A percentile compares a stretch with the other conserved stretches of the same genome.
phyloP scores from a whole-genome alignment of 495 filamentous ascomycete species.

The Podospora comata region DNA sequence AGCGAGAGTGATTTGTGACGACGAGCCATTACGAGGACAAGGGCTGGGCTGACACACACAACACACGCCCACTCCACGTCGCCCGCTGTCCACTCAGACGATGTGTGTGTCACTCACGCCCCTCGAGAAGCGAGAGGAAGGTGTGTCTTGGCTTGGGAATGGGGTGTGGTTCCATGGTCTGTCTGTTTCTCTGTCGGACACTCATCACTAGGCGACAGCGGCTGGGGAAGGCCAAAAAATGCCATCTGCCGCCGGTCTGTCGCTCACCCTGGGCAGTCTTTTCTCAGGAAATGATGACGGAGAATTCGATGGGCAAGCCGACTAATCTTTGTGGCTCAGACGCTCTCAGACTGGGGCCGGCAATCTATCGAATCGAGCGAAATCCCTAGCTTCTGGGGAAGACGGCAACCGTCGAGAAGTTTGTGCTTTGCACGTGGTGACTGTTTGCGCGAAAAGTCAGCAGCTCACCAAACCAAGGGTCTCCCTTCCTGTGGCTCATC shows the following conservation, averaged over 20 bases:
- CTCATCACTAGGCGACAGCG: constrained; percentile 16
- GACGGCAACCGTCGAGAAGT: neutral
- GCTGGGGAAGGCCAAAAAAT: constrained; percentile 24
- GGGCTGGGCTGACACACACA: constrained; percentile 38
- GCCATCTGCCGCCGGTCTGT: constrained; percentile 8
- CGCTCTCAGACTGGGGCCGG: neutral
- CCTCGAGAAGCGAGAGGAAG: neutral
- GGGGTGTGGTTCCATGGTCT: constrained; percentile 2
- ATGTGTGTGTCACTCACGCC: constrained; percentile 32
- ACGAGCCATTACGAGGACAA: constrained; percentile 31
- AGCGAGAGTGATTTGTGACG: constrained; percentile 34
- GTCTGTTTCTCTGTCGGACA: constrained; percentile 3
- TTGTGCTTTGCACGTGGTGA: neutral
- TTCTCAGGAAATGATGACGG: neutral
- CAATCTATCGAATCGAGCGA: neutral
- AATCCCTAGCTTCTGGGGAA: neutral
- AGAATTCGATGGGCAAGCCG: neutral
- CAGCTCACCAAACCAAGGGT: neutral
- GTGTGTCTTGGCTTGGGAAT: neutral
- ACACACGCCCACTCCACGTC: constrained; percentile 23
- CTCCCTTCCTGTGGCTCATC: constrained; percentile 1
- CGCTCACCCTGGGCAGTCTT: neutral
- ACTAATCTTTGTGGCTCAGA: neutral
- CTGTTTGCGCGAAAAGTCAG: neutral
- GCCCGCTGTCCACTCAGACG: constrained; percentile 17